A percentile compares a stretch with the other conserved stretches of the same genome.
phyloP scores from a whole-genome alignment of 176 grass and related monocot species.

The Olyra latifolia region DNA sequence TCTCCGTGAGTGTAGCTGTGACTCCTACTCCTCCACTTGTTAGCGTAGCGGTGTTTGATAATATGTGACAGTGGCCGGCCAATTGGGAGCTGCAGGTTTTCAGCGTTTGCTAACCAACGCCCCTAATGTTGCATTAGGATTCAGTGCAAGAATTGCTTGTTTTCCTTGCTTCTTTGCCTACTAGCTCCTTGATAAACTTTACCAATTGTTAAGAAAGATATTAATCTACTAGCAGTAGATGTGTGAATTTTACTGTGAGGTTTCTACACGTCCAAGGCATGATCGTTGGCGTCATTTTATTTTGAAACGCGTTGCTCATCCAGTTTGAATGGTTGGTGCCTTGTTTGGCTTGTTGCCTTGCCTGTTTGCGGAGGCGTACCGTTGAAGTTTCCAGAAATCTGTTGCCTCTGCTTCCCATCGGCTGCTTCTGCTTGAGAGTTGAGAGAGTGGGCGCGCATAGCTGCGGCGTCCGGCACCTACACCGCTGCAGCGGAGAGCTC shows the following conservation, averaged over 20 bases:
- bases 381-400: conserved; percentile 39
- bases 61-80: conserved; percentile 27
- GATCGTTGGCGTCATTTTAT: background rate
- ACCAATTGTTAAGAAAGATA: background rate
- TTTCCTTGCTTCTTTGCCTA: conserved; percentile 25
- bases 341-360: background rate
- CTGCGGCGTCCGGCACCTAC: background rate
- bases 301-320: background rate
- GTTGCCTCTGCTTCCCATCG: background rate
- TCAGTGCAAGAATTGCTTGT: conserved; percentile 18
- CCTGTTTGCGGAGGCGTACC: background rate
- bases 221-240: background rate
- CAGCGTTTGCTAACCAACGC: conserved; percentile 22
- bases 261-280: background rate
- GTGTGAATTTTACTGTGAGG: background rate
- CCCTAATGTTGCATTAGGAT: conserved; percentile 12
- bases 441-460: background rate
- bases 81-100: conserved; percentile 25
- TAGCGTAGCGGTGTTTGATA: conserved; percentile 36
- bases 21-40: conserved; percentile 13
- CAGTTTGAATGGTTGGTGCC: conserved; percentile 21
- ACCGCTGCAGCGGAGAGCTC: no score
- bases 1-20: conserved; percentile 28
- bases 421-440: background rate
- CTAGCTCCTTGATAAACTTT: conserved; percentile 10